Percentiles rank a stretch among this genome's conserved stretches.
Evolutionary conservation across 2,329 filamentous ascomycete species (phyloP).

Genomic region (Cercospora beticola): DNA sequence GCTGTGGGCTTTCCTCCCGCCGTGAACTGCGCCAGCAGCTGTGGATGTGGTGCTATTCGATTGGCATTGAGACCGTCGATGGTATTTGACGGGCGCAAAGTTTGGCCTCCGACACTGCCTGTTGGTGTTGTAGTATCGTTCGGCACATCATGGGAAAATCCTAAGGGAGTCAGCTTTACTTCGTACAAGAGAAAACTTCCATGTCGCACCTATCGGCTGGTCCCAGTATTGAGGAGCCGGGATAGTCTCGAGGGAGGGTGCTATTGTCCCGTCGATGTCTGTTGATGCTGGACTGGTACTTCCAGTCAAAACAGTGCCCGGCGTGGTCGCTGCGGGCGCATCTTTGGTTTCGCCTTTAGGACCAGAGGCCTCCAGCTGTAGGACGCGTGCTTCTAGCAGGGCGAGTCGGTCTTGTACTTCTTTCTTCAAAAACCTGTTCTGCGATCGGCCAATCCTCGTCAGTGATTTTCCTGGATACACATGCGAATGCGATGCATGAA

Average conservation of each 20-base stretch:
- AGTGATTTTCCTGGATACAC: background rate
- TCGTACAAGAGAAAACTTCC: background rate
- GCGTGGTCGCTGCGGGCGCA: background rate
- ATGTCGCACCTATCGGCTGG: slow-evolving; percentile 5
- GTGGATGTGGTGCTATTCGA: slow-evolving; percentile 11
- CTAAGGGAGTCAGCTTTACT: background rate
- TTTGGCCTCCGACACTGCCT: background rate
- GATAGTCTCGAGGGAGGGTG: background rate
- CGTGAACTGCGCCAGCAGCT: slow-evolving; percentile 19
- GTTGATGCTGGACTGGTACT: slow-evolving; percentile 12
- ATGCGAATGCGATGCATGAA: background rate
- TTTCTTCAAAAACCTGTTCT: slow-evolving; percentile 29
- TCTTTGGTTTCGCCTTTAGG: background rate
- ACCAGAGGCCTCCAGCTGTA: slow-evolving; percentile 18
- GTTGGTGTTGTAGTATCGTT: background rate
- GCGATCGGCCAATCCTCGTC: background rate
- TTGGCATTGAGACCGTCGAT: background rate
- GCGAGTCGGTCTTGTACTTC: slow-evolving; percentile 28
- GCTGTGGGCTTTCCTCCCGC: slow-evolving; percentile 18
- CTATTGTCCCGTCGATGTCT: slow-evolving; percentile 4
- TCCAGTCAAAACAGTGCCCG: background rate
- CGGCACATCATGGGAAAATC: background rate
- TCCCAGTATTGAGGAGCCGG: slow-evolving; percentile 7
- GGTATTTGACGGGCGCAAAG: background rate
- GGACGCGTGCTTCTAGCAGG: slow-evolving; percentile 24